Percentiles rank a stretch among this genome's conserved stretches.
Conservation (phyloP, 169 alveolate species). For the Cystoisospora suis region DNA sequence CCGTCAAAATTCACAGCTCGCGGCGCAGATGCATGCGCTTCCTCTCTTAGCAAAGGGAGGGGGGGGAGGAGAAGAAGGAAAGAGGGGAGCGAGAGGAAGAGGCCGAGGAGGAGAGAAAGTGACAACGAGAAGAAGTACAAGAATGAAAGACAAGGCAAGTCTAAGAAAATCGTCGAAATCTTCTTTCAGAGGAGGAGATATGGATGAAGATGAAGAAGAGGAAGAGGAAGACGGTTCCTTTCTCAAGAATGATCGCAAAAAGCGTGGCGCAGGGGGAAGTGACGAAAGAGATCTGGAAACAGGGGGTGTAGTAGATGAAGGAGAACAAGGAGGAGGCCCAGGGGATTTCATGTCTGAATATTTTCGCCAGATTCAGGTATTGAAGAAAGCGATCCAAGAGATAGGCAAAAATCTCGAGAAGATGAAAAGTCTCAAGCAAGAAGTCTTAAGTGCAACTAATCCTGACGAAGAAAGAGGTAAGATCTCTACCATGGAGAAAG, state of each 20-base stretch:
- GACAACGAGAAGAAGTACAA: background rate
- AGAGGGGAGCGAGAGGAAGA: background rate
- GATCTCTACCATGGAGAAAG: no score
- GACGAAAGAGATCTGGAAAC: background rate
- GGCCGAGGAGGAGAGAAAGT: background rate
- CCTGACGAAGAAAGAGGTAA: constrained; percentile 58
- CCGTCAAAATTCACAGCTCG: background rate
- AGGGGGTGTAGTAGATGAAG: background rate
- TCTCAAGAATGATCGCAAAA: background rate
- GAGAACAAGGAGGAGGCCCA: constrained; percentile 8
- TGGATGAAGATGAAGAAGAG: background rate
- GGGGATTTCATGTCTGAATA: constrained; percentile 32
- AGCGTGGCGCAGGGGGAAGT: no score
- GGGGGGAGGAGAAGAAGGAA: background rate
- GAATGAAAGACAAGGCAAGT: background rate
- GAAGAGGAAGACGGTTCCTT: background rate
- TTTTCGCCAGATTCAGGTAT: background rate
- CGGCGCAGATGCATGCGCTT: constrained; percentile 38
- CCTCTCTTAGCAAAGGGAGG: background rate
- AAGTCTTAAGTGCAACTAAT: constrained; percentile 8
- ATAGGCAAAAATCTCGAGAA: constrained; percentile 21
- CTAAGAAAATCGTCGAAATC: background rate
- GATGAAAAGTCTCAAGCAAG: constrained; percentile 16
- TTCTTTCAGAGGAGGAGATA: background rate
- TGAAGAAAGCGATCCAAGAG: constrained; percentile 1